phyloP scores from a whole-genome alignment of 139 green algal species.

The Chlorella ohadii region DNA sequence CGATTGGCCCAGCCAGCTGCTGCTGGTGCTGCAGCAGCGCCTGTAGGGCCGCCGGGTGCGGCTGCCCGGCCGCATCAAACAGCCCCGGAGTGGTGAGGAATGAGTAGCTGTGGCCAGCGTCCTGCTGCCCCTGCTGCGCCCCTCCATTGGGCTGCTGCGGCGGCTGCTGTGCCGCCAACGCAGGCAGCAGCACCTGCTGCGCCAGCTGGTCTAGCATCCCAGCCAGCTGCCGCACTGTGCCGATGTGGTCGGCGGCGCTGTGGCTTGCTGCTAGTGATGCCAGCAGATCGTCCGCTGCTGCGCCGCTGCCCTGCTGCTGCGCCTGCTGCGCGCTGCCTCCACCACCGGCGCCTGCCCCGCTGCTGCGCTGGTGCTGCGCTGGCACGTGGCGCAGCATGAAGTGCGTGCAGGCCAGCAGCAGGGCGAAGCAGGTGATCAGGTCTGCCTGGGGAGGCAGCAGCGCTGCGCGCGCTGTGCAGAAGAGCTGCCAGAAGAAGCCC shows the following conservation, averaged over 20 bases:
- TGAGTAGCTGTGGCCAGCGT: not conserved
- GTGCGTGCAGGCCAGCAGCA: slow-evolving; percentile 49
- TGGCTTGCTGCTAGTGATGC: not conserved
- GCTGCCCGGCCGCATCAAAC: slow-evolving; percentile 8
- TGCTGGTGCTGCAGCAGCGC: slow-evolving; percentile 2
- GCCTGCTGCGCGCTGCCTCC: not conserved
- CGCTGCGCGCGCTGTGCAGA: slow-evolving; percentile 37
- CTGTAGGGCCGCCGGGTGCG: not conserved
- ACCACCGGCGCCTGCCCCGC: too few species aligned
- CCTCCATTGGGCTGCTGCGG: not conserved
- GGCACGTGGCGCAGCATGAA: slow-evolving; percentile 40
- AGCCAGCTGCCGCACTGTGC: slow-evolving; percentile 9
- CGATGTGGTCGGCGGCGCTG: slow-evolving; percentile 4
- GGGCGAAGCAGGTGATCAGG: slow-evolving; percentile 48
- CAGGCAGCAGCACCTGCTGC: not conserved
- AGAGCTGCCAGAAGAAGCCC: slow-evolving; percentile 47
- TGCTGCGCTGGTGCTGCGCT: not conserved
- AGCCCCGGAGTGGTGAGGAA: not conserved
- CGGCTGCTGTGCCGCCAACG: not conserved
- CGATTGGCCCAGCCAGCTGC: not conserved
- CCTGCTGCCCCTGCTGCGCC: not conserved
- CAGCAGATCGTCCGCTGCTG: not conserved
- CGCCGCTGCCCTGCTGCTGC: not conserved
- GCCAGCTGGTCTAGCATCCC: slow-evolving; percentile 2
- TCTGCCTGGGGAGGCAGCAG: slow-evolving; percentile 49